Conservation (phyloP, 345 rosid genomes). For the Clarkia xantiana region DNA sequence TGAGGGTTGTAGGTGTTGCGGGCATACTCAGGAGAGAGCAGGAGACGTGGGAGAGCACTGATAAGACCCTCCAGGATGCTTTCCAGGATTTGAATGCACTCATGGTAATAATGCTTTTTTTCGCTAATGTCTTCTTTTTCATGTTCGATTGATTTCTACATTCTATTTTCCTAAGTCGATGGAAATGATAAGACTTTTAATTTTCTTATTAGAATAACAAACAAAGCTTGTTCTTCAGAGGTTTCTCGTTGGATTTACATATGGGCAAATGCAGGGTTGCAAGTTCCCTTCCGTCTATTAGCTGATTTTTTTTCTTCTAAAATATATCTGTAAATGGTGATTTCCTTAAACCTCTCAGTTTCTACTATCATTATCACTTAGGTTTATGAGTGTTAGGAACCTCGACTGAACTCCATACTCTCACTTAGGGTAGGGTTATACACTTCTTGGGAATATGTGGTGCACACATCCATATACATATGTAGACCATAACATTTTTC, state of each 20-base stretch:
- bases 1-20: slow-evolving; percentile 88
- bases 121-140: too few species aligned
- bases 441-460: too few species aligned
- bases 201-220: too few species aligned
- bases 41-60: slow-evolving; percentile 88
- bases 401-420: too few species aligned
- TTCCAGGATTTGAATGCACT: slow-evolving; percentile 92
- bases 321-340: background rate
- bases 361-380: background rate
- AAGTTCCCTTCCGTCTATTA: too few species aligned
- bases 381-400: background rate
- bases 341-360: background rate
- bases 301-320: background rate
- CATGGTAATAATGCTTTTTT: slow-evolving; percentile 31
- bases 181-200: too few species aligned
- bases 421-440: too few species aligned
- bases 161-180: too few species aligned
- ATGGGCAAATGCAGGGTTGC: background rate
- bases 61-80: slow-evolving; percentile 90
- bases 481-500: too few species aligned
- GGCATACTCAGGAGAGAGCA: slow-evolving; percentile 94
- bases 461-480: too few species aligned
- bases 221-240: too few species aligned
- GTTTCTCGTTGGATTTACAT: background rate
- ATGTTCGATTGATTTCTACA: too few species aligned